phyloP scores from a whole-genome alignment of 2,329 filamentous ascomycete species.

The Hortaea sp. region DNA sequence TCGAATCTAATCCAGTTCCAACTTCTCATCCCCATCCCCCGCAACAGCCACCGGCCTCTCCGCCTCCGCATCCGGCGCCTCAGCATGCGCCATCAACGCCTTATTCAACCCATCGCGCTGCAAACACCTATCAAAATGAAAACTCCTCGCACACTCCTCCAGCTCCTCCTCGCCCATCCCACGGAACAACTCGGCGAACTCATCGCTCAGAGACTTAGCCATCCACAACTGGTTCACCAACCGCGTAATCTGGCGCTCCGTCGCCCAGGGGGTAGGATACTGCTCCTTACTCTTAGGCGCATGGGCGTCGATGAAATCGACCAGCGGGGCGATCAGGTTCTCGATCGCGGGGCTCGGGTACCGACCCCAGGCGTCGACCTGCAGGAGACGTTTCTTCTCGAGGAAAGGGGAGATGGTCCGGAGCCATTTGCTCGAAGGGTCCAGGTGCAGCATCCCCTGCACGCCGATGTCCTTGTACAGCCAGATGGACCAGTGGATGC shows the following conservation, averaged over 20 bases:
- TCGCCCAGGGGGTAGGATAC: slow-evolving; percentile 24
- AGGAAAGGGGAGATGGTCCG: slow-evolving; percentile 42
- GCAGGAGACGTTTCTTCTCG: slow-evolving; percentile 44
- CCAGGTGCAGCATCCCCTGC: slow-evolving; percentile 21
- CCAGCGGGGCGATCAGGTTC: slow-evolving; percentile 30
- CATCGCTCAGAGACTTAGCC: slow-evolving; percentile 42
- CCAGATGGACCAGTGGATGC: slow-evolving; percentile 47
- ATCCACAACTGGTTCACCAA: slow-evolving; percentile 40
- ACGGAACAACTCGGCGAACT: slow-evolving; percentile 47
- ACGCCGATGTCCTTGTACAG: slow-evolving; percentile 27
- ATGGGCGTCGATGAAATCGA: slow-evolving; percentile 22
- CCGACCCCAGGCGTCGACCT: slow-evolving; percentile 47
- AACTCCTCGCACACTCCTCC: slow-evolving; percentile 45
- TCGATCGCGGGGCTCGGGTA: slow-evolving; percentile 32
- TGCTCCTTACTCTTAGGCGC: slow-evolving; percentile 16
- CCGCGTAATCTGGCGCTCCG: slow-evolving; percentile 26
- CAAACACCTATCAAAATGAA: slow-evolving; percentile 45
- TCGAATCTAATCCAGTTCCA: too few relatives aligned
- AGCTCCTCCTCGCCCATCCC: slow-evolving; percentile 43
- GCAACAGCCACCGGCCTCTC: not conserved
- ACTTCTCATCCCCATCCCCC: not conserved
- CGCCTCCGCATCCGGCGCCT: not conserved
- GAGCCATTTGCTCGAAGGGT: slow-evolving; percentile 30
- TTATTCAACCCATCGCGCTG: slow-evolving; percentile 43
- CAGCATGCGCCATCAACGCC: slow-evolving; percentile 41